A percentile compares a stretch with the other conserved stretches of the same genome.
Evolutionary conservation across 768 basidiomycete genomes (phyloP).

Genomic region (Leccinum uliginosum): DNA sequence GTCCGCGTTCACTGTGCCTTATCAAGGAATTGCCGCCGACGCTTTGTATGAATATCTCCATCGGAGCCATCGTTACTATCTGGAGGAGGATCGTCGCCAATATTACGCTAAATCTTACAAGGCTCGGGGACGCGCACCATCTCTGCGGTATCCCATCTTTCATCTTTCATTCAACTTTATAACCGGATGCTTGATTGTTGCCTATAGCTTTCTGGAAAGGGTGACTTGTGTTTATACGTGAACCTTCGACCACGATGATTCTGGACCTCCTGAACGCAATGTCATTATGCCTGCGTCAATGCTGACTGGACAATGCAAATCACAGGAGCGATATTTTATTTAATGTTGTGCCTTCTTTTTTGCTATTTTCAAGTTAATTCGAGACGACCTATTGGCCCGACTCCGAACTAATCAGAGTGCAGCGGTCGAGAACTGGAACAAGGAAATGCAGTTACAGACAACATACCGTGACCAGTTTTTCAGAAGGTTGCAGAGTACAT

Average conservation of each 20-base stretch:
- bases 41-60: not conserved
- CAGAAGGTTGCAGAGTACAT: too few species aligned
- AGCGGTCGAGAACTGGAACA: too few species aligned
- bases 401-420: too few species aligned
- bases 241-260: not conserved
- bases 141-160: not conserved
- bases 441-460: too few species aligned
- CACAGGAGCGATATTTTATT: too few species aligned
- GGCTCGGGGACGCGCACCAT: not conserved
- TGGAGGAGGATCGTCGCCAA: not conserved
- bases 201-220: not conserved
- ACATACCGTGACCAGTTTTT: too few species aligned
- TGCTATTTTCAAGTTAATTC: too few species aligned
- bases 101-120: not conserved
- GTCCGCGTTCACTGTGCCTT: not conserved
- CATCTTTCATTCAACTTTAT: not conserved
- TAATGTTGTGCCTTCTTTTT: too few species aligned
- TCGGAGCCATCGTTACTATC: not conserved
- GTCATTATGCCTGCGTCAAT: too few species aligned
- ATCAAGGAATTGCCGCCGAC: not conserved
- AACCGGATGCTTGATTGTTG: not conserved
- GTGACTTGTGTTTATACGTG: not conserved
- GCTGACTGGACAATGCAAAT: too few species aligned
- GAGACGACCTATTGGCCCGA: too few species aligned
- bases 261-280: too few species aligned